Evolutionary conservation across 192 early-diverging fungal species (phyloP).

Genomic region (Umbelopsis sp.): DNA sequence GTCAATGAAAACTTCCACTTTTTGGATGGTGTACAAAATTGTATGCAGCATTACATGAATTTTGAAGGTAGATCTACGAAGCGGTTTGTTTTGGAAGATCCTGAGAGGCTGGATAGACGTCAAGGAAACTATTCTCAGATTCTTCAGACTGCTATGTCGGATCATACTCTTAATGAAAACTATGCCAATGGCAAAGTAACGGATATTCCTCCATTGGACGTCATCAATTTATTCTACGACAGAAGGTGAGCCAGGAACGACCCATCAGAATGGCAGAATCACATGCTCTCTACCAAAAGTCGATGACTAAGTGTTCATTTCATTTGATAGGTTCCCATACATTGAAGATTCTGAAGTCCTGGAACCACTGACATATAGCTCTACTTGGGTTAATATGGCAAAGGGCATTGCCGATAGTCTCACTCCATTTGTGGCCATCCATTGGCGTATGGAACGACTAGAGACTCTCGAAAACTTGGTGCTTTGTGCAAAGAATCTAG

Average conservation of each 20-base stretch:
- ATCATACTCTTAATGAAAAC: background rate
- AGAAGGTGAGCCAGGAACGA: conserved; percentile 22
- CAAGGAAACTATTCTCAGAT: conserved; percentile 7
- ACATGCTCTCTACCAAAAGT: too few species aligned
- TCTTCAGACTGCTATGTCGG: background rate
- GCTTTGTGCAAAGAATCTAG: conserved; percentile 31
- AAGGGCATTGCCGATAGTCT: conserved; percentile 31
- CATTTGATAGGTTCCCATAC: conserved; percentile 21
- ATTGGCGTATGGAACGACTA: conserved; percentile 45
- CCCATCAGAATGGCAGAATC: too few species aligned
- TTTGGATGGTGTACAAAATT: conserved; percentile 25
- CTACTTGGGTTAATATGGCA: conserved; percentile 25
- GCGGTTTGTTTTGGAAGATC: conserved; percentile 19
- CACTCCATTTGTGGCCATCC: conserved; percentile 39
- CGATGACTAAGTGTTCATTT: too few species aligned
- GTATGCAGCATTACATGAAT: conserved; percentile 27
- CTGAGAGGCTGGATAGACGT: conserved; percentile 1
- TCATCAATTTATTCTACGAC: conserved; percentile 37
- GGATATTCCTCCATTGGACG: conserved; percentile 20
- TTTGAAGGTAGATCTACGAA: conserved; percentile 13
- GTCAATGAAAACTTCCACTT: conserved; percentile 13
- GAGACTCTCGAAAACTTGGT: conserved; percentile 22
- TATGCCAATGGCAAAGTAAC: background rate
- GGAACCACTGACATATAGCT: conserved; percentile 25
- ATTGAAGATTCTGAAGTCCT: conserved; percentile 25